A percentile compares a stretch with the other conserved stretches of the same genome.
Conservation (phyloP, 805 yeast genomes). For the Ogataea minuta region DNA sequence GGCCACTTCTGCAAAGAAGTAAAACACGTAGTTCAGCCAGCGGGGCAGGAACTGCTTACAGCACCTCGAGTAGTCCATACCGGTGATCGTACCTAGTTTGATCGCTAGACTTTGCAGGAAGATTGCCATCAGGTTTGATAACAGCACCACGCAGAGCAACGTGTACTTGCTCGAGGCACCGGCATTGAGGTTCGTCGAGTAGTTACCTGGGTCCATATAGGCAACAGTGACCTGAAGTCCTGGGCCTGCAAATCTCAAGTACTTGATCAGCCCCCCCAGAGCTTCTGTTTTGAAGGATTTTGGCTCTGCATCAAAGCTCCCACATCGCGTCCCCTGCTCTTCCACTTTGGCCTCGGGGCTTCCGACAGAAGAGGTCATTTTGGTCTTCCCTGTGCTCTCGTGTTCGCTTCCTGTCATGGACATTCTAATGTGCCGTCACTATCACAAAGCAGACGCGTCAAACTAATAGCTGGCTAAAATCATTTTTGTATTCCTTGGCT, state of each 20-base stretch:
- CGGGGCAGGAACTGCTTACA: constrained; percentile 41
- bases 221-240: constrained; percentile 49
- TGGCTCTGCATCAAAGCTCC: no score
- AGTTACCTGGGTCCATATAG: constrained; percentile 54
- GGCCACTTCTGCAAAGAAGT: constrained; percentile 47
- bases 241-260: constrained; percentile 43
- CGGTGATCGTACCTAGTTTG: constrained; percentile 49
- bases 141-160: constrained; percentile 41
- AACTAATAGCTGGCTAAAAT: no score
- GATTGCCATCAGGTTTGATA: constrained; percentile 46
- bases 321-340: no score
- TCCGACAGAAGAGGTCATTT: no score
- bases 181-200: constrained; percentile 47
- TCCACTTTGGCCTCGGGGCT: no score
- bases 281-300: no score
- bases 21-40: constrained; percentile 38
- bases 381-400: no score
- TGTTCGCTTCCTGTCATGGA: no score
- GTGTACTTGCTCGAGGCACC: constrained; percentile 46
- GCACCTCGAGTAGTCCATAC: constrained; percentile 45
- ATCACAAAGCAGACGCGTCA: no score
- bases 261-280: constrained; percentile 31
- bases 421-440: no score
- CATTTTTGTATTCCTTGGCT: no score
- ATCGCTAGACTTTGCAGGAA: constrained; percentile 45